Percentiles rank a stretch among this genome's conserved stretches.
phyloP scores from a whole-genome alignment of 768 basidiomycete species.

The Psilocybe tampanensis region DNA sequence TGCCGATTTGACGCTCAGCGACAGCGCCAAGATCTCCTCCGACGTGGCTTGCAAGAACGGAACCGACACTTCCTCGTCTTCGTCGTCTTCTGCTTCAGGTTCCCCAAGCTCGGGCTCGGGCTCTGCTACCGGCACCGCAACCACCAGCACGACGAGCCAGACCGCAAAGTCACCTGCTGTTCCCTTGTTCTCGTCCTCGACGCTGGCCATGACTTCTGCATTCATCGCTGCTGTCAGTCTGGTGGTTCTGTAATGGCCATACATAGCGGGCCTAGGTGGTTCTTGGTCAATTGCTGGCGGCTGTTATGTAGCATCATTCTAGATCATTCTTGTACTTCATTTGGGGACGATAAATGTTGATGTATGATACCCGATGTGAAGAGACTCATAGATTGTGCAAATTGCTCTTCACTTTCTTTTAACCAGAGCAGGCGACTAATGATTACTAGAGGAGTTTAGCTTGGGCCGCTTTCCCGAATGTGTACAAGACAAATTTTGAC shows the following conservation, averaged over 20 bases:
- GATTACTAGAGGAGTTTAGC: too few species aligned
- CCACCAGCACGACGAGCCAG: not conserved
- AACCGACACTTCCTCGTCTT: too few species aligned
- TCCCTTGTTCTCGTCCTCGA: not conserved
- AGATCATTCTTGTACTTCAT: not conserved
- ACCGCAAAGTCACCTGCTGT: not conserved
- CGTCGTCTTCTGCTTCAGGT: conserved; percentile 6
- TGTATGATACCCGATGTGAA: not conserved
- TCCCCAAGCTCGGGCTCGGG: not conserved
- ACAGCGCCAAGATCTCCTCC: conserved; percentile 48
- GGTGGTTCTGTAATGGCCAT: not conserved
- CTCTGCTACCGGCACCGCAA: not conserved
- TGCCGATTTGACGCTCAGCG: conserved; percentile 74
- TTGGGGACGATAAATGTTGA: not conserved
- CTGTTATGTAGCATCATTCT: too few species aligned
- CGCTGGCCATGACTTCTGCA: not conserved
- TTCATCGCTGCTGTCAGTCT: not conserved
- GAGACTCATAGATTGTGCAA: too few species aligned
- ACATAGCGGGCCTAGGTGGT: not conserved
- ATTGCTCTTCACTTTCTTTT: too few species aligned
- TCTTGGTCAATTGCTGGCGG: not conserved
- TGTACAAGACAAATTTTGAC: too few species aligned
- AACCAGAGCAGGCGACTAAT: too few species aligned
- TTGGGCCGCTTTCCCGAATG: too few species aligned
- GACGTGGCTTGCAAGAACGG: conserved; percentile 26